These are phyloP conservation scores for Dactylellina drechsleri DNA, from an alignment of 2,329 filamentous ascomycete genomes.

Conservation along the genomic window DNA sequence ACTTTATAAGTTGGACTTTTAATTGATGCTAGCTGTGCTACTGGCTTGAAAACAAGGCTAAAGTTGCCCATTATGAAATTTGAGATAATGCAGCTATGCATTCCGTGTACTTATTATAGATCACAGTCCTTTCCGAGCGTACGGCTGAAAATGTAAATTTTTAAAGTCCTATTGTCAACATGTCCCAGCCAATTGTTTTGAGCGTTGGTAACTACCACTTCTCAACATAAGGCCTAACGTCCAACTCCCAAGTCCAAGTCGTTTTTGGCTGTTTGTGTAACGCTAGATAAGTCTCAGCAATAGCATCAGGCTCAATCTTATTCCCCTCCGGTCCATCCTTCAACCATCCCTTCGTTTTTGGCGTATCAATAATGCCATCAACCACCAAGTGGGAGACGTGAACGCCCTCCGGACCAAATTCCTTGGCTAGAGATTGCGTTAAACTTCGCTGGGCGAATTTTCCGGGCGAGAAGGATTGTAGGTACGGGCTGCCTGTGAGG, in stretches of 20 bases:
- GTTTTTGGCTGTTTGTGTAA: conserved; percentile 82
- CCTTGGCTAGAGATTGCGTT: conserved; percentile 78
- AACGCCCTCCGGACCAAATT: conserved; percentile 84
- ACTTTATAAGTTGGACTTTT: no score
- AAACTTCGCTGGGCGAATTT: conserved; percentile 83
- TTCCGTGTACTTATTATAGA: no score
- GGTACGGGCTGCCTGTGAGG: conserved; percentile 75
- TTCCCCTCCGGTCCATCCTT: conserved; percentile 68
- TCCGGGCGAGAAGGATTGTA: conserved; percentile 77
- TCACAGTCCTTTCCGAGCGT: no score
- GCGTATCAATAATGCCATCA: conserved; percentile 86
- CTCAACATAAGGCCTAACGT: conserved; percentile 81
- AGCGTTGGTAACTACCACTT: conserved; percentile 71
- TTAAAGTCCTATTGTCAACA: no score
- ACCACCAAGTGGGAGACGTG: conserved; percentile 85
- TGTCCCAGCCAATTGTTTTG: no score
- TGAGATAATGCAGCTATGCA: no score
- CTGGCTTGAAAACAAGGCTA: no score
- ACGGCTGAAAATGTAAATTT: no score
- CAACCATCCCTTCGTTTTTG: conserved; percentile 72
- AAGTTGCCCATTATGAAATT: no score
- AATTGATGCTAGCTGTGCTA: no score
- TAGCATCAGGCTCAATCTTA: conserved; percentile 80
- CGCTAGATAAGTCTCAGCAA: conserved; percentile 87
- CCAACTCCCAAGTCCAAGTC: conserved; percentile 82